Base-by-base conservation (phyloP, 176 grass and related monocot species). In the Metroxylon sagu region DNA sequence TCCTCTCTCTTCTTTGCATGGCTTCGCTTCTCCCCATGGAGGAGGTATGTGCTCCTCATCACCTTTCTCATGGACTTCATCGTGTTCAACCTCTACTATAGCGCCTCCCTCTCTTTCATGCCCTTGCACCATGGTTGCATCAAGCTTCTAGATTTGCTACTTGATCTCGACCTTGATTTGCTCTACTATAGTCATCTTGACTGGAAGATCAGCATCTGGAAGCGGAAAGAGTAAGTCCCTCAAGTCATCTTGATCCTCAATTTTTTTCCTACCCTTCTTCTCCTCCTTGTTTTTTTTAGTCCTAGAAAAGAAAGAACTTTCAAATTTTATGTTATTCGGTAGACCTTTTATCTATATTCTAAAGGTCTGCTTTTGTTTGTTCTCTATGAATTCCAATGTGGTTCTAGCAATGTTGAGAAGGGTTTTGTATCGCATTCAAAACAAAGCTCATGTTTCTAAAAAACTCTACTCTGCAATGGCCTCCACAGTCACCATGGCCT, bases 191-290 rank as follows among this genome's bases (percentile, higher is more conserved):
- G 78, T 4, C 91, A 96, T 81, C 17, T 76, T 4, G 91, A 96
- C 35, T 80, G 91, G 52, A 96, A 90, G 68, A 64, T 96, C n/a
- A 96, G 80, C 72, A 85, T 90, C 58, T 96, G 83, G 91, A 96
- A 82, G 62, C 83, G 86, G 52, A 96, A 90, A 77, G 77, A 78
- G 91, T 82, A 53, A 56, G 73, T 26, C 28, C 48, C 25, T 23
- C 49, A 29, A 18, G n/a, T 25, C 28, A 7, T 72, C 48, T n/a
- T 50, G 50, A 59, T 19, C 2, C 27, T 63, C 23, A 23, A 23
- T 23, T 23, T 23, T 23, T 23, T 23, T 23, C 1, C 21, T 23
- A 23, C 21, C 21, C 21, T 0, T 23, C 21, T 23, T 23, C 57
- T 59, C 26, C 8, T 26, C 26, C 26, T 4, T 51, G 17, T 18